These are phyloP conservation scores for Microcyclosporella mali DNA, from an alignment of 2,329 filamentous ascomycete genomes.

Conservation along the genomic window DNA sequence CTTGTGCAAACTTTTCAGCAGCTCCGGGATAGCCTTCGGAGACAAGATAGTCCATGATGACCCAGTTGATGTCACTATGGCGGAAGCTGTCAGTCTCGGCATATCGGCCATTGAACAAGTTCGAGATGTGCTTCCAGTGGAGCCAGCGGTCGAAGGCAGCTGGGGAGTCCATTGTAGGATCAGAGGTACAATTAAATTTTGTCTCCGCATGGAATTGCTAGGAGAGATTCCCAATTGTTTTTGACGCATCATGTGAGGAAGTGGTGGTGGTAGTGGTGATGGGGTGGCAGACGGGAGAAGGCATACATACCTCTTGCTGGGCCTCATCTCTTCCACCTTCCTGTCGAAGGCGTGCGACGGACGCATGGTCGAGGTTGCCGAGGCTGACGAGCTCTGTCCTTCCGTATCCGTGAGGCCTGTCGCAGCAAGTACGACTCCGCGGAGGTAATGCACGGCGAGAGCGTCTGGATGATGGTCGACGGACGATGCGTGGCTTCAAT, in stretches of 20 bases:
- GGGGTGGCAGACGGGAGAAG: slow-evolving; percentile 7
- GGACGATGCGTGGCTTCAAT: too few species aligned
- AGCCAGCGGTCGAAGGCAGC: background rate
- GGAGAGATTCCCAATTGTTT: slow-evolving; percentile 99
- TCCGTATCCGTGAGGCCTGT: too few species aligned
- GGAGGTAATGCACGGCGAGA: background rate
- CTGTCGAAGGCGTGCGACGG: slow-evolving; percentile 69
- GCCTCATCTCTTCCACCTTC: slow-evolving; percentile 76
- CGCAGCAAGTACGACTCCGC: background rate
- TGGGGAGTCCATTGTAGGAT: slow-evolving; percentile 28
- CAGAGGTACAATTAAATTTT: slow-evolving; percentile 71
- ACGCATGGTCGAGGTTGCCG: slow-evolving; percentile 59
- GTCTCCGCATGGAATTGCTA: slow-evolving; percentile 87
- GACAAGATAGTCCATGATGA: slow-evolving; percentile 95
- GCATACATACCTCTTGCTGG: slow-evolving; percentile 65
- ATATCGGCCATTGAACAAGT: background rate
- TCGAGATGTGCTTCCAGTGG: background rate
- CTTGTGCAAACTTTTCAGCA: slow-evolving; percentile 85
- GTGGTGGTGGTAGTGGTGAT: slow-evolving; percentile 35
- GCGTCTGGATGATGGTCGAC: background rate
- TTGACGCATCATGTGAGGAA: slow-evolving; percentile 67
- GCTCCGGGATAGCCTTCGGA: slow-evolving; percentile 92
- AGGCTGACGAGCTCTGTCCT: slow-evolving; percentile 51
- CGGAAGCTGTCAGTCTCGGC: slow-evolving; percentile 17
- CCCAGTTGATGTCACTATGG: slow-evolving; percentile 80